phyloP scores from a whole-genome alignment of 2,329 filamentous ascomycete species.

The Lasiodiplodia theobromae region DNA sequence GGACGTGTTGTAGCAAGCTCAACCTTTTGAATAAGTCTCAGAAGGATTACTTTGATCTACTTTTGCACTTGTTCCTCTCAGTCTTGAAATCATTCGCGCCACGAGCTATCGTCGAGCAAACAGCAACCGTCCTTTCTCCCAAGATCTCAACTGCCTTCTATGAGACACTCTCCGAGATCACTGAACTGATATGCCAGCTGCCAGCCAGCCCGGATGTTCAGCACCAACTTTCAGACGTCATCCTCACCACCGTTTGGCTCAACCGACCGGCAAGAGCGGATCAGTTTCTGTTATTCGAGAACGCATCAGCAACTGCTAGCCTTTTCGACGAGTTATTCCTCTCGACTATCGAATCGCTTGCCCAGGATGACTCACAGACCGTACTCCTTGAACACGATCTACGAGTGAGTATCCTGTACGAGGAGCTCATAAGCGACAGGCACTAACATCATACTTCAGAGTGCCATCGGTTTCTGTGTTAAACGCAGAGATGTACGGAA shows the following conservation, averaged over 20 bases:
- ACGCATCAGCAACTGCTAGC: neutral
- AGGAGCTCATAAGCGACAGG: neutral
- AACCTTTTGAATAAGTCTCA: conserved; percentile 5
- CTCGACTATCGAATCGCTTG: conserved; percentile 33
- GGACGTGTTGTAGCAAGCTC: neutral
- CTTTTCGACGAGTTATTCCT: conserved; percentile 19
- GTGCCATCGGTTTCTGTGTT: conserved; percentile 15
- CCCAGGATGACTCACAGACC: conserved; percentile 35
- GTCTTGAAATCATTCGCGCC: neutral
- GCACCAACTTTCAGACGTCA: conserved; percentile 5
- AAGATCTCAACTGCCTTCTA: conserved; percentile 10
- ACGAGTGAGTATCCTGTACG: conserved; percentile 38
- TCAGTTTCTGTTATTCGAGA: neutral
- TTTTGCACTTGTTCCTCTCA: conserved; percentile 17
- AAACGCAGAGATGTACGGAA: neutral
- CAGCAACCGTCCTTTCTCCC: neutral
- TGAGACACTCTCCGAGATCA: conserved; percentile 10
- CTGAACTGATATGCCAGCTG: neutral
- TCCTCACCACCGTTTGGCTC: neutral
- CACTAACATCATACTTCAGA: neutral
- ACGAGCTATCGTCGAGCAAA: neutral
- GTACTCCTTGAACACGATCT: conserved; percentile 39
- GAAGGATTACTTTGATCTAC: neutral
- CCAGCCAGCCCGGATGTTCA: conserved; percentile 4
- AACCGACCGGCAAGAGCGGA: neutral